Evolutionary conservation across 2,329 filamentous ascomycete species (phyloP).

Genomic region (Colletotrichum euphorbiae): DNA sequence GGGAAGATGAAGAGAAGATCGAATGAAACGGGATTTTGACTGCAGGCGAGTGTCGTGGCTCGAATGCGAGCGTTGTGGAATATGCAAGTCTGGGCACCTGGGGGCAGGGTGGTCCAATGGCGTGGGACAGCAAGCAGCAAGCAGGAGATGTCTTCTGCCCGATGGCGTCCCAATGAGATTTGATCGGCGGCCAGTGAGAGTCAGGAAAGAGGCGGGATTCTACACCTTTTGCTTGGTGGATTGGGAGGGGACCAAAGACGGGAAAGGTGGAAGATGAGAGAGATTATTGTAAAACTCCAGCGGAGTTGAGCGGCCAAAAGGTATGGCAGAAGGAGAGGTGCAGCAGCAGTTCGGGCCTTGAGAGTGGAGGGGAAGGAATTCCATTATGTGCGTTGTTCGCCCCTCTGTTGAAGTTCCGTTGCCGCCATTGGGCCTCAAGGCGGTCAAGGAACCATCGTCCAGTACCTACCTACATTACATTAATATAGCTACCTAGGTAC

Average conservation of each 20-base stretch:
- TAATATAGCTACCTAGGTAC: too few species aligned
- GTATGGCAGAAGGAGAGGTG: conserved; percentile 1
- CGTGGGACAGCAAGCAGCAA: conserved; percentile 9
- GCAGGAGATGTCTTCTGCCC: conserved; percentile 29
- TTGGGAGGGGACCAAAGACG: not conserved
- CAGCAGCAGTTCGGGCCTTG: conserved; percentile 7
- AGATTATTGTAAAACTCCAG: conserved; percentile 15
- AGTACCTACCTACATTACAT: too few species aligned
- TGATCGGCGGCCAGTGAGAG: conserved; percentile 7
- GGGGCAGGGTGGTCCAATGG: conserved; percentile 40
- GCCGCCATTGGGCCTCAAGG: conserved; percentile 33
- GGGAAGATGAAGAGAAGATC: conserved; percentile 33
- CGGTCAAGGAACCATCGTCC: conserved; percentile 26
- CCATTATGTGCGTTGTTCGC: conserved; percentile 36
- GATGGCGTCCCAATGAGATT: conserved; percentile 35
- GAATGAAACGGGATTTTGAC: conserved; percentile 45
- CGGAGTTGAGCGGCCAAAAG: not conserved
- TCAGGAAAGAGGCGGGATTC: conserved; percentile 2
- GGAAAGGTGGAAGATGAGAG: conserved; percentile 23
- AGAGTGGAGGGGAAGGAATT: conserved; percentile 28
- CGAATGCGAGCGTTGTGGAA: conserved; percentile 52
- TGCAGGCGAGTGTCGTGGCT: conserved; percentile 54
- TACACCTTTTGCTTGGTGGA: not conserved
- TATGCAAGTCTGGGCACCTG: conserved; percentile 40
- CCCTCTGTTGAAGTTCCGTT: conserved; percentile 30